phyloP scores from a whole-genome alignment of 1,139 yeast genomes.

The Zygosaccharomyces sapae region DNA sequence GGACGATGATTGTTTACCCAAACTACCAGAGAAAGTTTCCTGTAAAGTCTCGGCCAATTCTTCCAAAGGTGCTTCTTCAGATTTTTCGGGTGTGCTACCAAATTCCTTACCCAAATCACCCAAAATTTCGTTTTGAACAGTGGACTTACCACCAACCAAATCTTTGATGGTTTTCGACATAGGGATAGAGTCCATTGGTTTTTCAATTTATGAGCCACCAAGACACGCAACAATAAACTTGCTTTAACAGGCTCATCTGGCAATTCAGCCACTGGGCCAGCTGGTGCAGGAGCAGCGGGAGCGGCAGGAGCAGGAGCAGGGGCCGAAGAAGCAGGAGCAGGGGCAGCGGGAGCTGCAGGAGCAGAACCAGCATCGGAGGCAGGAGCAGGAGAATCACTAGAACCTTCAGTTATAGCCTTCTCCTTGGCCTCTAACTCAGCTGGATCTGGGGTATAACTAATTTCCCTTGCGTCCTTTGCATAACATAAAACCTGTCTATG shows the following conservation, averaged over 20 bases:
- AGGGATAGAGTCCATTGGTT: conserved; percentile 79
- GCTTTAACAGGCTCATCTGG: conserved; percentile 92
- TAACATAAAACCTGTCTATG: conserved; percentile 96
- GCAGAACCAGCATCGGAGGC: conserved; percentile 43
- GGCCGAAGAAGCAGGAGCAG: conserved; percentile 44
- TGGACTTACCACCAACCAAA: conserved; percentile 95
- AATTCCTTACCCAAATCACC: conserved; percentile 98
- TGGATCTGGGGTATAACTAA: conserved; percentile 87
- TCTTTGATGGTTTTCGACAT: conserved; percentile 92
- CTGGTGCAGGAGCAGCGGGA: conserved; percentile 55
- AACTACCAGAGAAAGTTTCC: conserved; percentile 77
- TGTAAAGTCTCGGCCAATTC: conserved; percentile 95
- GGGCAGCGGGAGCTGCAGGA: conserved; percentile 46
- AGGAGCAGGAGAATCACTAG: conserved; percentile 40
- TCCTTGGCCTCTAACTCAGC: conserved; percentile 41
- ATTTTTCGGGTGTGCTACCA: conserved; percentile 96
- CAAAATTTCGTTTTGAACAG: conserved; percentile 94
- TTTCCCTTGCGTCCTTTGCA: conserved; percentile 92
- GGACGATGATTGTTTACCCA: conserved; percentile 91
- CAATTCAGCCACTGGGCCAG: conserved; percentile 76
- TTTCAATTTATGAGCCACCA: conserved; percentile 95
- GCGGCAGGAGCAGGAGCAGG: conserved; percentile 56
- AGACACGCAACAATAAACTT: conserved; percentile 70
- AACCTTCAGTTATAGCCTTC: conserved; percentile 37
- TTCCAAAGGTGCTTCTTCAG: conserved; percentile 94